Evolutionary conservation across 345 rosid species (phyloP).

Genomic region (Noccaea caerulescens): DNA sequence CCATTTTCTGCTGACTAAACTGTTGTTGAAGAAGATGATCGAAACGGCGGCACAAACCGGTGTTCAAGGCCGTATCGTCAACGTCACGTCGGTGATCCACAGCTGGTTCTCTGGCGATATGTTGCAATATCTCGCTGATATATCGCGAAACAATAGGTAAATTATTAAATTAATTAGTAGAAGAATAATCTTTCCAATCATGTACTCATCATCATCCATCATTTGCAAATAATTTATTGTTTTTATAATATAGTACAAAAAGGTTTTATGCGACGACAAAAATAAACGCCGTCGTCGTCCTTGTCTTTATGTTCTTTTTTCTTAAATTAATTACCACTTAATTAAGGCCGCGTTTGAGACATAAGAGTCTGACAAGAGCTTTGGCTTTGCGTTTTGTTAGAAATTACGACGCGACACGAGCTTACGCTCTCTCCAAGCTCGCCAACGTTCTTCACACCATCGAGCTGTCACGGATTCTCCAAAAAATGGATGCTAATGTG

Average conservation of each 20-base stretch:
- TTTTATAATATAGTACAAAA: neutral
- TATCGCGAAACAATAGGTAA: conserved; percentile 69
- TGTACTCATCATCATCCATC: conserved; percentile 31
- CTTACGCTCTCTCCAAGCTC: conserved; percentile 95
- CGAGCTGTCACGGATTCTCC: conserved; percentile 71
- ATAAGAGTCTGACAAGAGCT: conserved; percentile 1
- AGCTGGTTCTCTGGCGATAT: conserved; percentile 85
- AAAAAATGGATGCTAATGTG: conserved; percentile 81
- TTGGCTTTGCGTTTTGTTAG: conserved; percentile 47
- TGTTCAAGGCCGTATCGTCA: conserved; percentile 78
- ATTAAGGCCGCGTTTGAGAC: neutral
- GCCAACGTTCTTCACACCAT: conserved; percentile 86
- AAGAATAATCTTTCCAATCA: no score
- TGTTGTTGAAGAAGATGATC: conserved; percentile 65
- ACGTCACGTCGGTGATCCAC: conserved; percentile 80
- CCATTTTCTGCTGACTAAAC: conserved; percentile 80
- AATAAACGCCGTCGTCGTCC: conserved; percentile 46
- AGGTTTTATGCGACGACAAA: conserved; percentile 40
- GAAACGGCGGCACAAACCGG: conserved; percentile 69
- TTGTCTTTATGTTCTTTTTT: neutral
- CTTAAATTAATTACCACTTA: neutral
- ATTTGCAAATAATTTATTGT: conserved; percentile 1
- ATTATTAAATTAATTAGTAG: neutral
- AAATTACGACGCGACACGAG: conserved; percentile 81
- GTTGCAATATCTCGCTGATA: conserved; percentile 65